phyloP scores from a whole-genome alignment of 306 rosid species.

The Biancaea sappan region DNA sequence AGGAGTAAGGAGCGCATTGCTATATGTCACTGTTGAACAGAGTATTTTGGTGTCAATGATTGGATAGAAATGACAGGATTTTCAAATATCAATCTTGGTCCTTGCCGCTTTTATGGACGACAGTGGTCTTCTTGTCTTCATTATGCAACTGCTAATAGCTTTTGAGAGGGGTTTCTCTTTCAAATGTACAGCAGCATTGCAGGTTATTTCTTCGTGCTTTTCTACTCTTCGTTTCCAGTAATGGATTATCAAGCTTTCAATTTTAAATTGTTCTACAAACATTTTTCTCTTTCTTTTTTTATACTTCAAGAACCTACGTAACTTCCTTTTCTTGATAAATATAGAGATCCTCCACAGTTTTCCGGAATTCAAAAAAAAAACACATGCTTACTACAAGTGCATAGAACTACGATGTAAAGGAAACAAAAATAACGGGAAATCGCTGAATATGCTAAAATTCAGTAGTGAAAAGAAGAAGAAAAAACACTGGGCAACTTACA shows the following conservation, averaged over 20 bases:
- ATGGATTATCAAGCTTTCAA: conserved; percentile 7
- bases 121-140: not conserved
- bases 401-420: not conserved
- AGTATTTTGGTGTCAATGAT: not conserved
- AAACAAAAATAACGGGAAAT: not conserved
- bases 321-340: conserved; percentile 2
- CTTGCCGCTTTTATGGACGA: not conserved
- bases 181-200: not conserved
- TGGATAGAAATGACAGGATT: not conserved
- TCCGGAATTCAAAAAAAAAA: not conserved
- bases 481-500: conserved; percentile 48
- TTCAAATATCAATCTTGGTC: not conserved
- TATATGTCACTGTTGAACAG: not conserved
- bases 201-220: not conserved
- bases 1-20: not conserved
- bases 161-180: not conserved
- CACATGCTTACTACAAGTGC: not conserved
- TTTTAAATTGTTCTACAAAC: not conserved
- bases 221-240: not conserved
- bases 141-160: not conserved
- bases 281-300: not conserved
- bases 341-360: not conserved
- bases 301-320: not conserved
- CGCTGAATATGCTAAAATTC: conserved; percentile 11
- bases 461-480: not conserved